Conservation (phyloP, 768 basidiomycete genomes). For the Bullera alba region DNA sequence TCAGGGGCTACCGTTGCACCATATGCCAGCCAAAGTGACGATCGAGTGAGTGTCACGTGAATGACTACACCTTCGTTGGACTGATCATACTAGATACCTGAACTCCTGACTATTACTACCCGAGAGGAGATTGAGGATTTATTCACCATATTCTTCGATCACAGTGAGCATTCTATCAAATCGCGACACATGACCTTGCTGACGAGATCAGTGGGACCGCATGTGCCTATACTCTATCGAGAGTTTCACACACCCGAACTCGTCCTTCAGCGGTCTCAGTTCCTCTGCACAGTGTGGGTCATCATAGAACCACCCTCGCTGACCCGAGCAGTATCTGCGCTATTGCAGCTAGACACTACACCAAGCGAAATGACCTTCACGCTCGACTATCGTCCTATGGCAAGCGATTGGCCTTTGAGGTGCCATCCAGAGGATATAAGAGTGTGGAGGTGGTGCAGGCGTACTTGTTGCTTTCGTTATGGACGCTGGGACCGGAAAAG, state of each 20-base stretch:
- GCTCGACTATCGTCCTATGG: constrained; percentile 60
- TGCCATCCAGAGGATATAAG: constrained; percentile 46
- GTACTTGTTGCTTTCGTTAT: constrained; percentile 77
- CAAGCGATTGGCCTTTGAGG: constrained; percentile 72
- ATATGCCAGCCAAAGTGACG: constrained; percentile 65
- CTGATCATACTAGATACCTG: constrained; percentile 55
- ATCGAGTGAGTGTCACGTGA: constrained; percentile 7
- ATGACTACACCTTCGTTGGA: background rate
- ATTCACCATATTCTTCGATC: constrained; percentile 62
- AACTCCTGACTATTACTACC: constrained; percentile 80
- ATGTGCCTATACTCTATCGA: constrained; percentile 71
- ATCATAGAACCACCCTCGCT: background rate
- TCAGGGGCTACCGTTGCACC: background rate
- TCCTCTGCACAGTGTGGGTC: constrained; percentile 75
- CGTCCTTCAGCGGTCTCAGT: constrained; percentile 88
- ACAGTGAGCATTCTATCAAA: constrained; percentile 27
- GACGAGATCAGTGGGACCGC: constrained; percentile 52
- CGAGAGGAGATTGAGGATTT: constrained; percentile 85
- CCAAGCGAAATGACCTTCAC: constrained; percentile 72
- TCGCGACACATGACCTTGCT: constrained; percentile 68
- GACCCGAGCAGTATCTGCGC: constrained; percentile 66
- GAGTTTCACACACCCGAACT: constrained; percentile 90
- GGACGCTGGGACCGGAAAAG: constrained; percentile 91
- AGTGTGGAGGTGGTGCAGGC: constrained; percentile 93
- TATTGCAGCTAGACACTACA: constrained; percentile 86